Conservation (phyloP, 345 rosid genomes). For the Eutrema japonicum region DNA sequence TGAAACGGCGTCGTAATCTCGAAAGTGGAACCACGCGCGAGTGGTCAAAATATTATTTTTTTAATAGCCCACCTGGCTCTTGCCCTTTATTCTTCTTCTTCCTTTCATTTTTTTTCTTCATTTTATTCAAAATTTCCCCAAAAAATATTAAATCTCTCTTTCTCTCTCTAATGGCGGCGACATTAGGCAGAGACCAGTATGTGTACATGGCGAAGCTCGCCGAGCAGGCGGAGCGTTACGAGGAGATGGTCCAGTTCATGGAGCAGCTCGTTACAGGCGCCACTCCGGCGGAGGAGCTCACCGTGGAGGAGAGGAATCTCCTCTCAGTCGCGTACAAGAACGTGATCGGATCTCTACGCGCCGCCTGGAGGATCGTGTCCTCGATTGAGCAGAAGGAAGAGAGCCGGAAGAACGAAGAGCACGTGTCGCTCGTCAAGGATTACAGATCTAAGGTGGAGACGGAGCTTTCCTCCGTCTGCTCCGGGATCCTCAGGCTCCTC, state of each 20-base stretch:
- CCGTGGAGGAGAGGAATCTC: slow-evolving; percentile 93
- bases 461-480: slow-evolving; percentile 81
- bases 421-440: slow-evolving; percentile 83
- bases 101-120: not conserved
- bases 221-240: slow-evolving; percentile 98
- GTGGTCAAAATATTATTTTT: slow-evolving; percentile 4
- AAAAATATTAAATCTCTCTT: not conserved
- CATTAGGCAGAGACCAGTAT: slow-evolving; percentile 77
- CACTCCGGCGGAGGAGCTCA: slow-evolving; percentile 82
- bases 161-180: slow-evolving; percentile 45
- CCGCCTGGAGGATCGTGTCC: slow-evolving; percentile 94
- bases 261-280: slow-evolving; percentile 74
- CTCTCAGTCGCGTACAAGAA: slow-evolving; percentile 96
- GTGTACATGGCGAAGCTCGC: slow-evolving; percentile 94
- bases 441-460: slow-evolving; percentile 91
- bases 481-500: slow-evolving; percentile 63
- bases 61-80: slow-evolving; percentile 34
- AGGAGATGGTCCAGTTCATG: slow-evolving; percentile 98
- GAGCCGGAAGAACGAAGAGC: slow-evolving; percentile 91
- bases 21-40: slow-evolving; percentile 19
- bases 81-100: slow-evolving; percentile 33
- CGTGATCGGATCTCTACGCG: slow-evolving; percentile 98
- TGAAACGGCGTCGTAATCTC: not conserved
- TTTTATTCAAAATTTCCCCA: not conserved
- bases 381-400: slow-evolving; percentile 98